Percentiles rank a stretch among this genome's conserved stretches.
phyloP scores from a whole-genome alignment of 78 protist species.

The Paulinella micropora region DNA sequence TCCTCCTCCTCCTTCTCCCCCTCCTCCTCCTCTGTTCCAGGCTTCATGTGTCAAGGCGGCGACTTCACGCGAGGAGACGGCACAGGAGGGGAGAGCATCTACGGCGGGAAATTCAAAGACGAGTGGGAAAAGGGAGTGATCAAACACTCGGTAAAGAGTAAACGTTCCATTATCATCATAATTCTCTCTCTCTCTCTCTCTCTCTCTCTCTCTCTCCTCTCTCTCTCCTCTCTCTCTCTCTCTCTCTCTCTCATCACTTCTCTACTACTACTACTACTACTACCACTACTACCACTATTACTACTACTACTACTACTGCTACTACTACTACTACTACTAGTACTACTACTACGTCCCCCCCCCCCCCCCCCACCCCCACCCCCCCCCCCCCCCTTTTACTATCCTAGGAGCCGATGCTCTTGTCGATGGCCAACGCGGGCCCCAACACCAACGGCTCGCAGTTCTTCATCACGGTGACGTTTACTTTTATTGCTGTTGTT shows the following conservation, averaged over 20 bases:
- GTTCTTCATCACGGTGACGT: slow-evolving; percentile 59
- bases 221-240: background rate
- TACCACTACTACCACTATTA: background rate
- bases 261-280: background rate
- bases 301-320: background rate
- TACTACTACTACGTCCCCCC: background rate
- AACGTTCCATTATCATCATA: too few species aligned
- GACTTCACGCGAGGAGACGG: slow-evolving; percentile 85
- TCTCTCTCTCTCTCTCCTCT: too few species aligned
- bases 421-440: slow-evolving; percentile 58
- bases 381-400: too few species aligned
- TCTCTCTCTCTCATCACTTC: background rate
- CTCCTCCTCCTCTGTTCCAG: too few species aligned
- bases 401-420: too few species aligned
- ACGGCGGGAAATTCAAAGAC: slow-evolving; percentile 56
- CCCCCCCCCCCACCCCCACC: too few species aligned
- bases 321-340: background rate
- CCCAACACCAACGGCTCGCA: slow-evolving; percentile 64
- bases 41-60: slow-evolving; percentile 50
- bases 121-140: slow-evolving; percentile 51
- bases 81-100: slow-evolving; percentile 86
- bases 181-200: too few species aligned
- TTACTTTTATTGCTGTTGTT: too few species aligned
- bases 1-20: too few species aligned
- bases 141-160: too few species aligned